Percentiles rank a stretch among this genome's conserved stretches.
phyloP scores from a whole-genome alignment of 192 early-diverging fungal genomes.

The Backusella macrospora region DNA sequence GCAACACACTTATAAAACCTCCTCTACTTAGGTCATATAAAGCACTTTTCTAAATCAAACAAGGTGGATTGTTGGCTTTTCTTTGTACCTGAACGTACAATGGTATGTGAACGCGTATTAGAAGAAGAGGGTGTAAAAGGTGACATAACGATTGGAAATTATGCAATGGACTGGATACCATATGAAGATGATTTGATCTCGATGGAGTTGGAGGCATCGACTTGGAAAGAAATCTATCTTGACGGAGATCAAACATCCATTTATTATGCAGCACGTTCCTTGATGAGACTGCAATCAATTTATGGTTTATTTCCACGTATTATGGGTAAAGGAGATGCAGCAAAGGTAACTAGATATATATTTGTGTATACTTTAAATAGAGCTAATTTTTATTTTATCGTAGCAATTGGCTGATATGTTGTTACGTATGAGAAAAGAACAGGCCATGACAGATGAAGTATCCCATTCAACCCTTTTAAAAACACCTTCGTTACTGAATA shows the following conservation, averaged over 20 bases:
- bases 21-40: constrained; percentile 40
- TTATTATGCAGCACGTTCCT: constrained; percentile 71
- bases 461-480: constrained; percentile 44
- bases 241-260: constrained; percentile 78
- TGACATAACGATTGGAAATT: constrained; percentile 84
- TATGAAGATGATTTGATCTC: constrained; percentile 90
- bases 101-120: constrained; percentile 90
- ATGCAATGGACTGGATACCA: constrained; percentile 87
- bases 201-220: constrained; percentile 77
- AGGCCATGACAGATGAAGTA: constrained; percentile 58
- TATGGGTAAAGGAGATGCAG: constrained; percentile 85
- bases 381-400: neutral
- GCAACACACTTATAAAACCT: constrained; percentile 31
- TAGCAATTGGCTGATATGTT: constrained; percentile 74
- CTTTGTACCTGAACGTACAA: constrained; percentile 87
- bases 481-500: constrained; percentile 32
- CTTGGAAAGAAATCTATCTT: constrained; percentile 84
- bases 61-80: constrained; percentile 68
- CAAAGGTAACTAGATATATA: constrained; percentile 55
- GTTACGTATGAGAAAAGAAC: constrained; percentile 81
- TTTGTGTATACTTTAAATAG: neutral
- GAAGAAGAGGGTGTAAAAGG: constrained; percentile 93
- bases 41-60: constrained; percentile 13
- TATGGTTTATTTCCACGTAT: constrained; percentile 91
- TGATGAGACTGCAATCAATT: constrained; percentile 89